phyloP scores from a whole-genome alignment of 805 yeast species.

The Candida endomychidarum region DNA sequence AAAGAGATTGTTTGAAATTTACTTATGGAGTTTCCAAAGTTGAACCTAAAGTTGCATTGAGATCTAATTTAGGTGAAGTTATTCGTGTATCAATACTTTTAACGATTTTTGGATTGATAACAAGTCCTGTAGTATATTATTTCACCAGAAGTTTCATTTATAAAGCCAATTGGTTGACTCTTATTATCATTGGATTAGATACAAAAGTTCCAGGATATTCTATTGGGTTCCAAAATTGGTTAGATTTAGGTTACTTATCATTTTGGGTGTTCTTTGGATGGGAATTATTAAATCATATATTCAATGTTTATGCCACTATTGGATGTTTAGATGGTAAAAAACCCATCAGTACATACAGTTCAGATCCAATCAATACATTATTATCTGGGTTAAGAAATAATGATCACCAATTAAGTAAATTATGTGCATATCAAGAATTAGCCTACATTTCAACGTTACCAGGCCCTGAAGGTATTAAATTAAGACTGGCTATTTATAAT shows the following conservation, averaged over 20 bases:
- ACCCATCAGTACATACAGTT: conserved; percentile 56
- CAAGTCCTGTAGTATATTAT: conserved; percentile 40
- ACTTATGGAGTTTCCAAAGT: conserved; percentile 42
- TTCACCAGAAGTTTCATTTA: conserved; percentile 45
- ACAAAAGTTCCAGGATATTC: conserved; percentile 38
- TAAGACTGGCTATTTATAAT: conserved; percentile 55
- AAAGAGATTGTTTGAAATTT: conserved; percentile 55
- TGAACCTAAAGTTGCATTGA: conserved; percentile 38
- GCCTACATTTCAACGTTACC: conserved; percentile 59
- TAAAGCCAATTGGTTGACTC: conserved; percentile 27
- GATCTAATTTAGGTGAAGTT: conserved; percentile 26
- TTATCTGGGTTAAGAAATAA: conserved; percentile 63
- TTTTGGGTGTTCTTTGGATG: conserved; percentile 42
- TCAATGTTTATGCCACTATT: conserved; percentile 63
- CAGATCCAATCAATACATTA: conserved; percentile 63
- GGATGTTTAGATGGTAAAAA: conserved; percentile 71
- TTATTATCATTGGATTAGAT: conserved; percentile 38
- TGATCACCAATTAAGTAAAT: conserved; percentile 35
- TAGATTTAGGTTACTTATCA: conserved; percentile 30
- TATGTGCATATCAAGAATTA: conserved; percentile 75
- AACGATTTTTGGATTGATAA: conserved; percentile 24
- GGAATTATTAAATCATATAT: conserved; percentile 59
- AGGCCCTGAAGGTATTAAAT: conserved; percentile 39
- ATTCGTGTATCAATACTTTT: conserved; percentile 40
- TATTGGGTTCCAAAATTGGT: conserved; percentile 29